Conservation (phyloP, 352 stramenopile species). For the Phytopythium mirpurense region DNA sequence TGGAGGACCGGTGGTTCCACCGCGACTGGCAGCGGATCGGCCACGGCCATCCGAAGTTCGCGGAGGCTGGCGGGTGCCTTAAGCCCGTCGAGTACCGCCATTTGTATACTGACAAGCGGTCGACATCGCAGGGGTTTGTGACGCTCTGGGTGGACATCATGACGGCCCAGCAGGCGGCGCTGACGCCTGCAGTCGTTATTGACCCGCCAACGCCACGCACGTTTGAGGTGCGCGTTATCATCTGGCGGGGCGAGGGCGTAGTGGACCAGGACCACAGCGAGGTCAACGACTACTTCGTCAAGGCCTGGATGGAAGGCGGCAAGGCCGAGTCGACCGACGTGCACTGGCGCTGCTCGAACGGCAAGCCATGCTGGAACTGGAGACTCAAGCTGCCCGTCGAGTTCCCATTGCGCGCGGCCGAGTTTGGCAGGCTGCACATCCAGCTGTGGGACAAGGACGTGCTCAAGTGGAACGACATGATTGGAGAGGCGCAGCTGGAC, state of each 20-base stretch:
- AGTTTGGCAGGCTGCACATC: conserved; percentile 86
- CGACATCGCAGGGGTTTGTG: conserved; percentile 62
- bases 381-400: conserved; percentile 86
- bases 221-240: conserved; percentile 87
- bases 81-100: conserved; percentile 90
- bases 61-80: conserved; percentile 17
- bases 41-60: conserved; percentile 16
- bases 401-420: conserved; percentile 63
- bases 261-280: conserved; percentile 65
- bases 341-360: conserved; percentile 89
- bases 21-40: conserved; percentile 73
- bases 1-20: conserved; percentile 93
- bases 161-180: conserved; percentile 53
- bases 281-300: conserved; percentile 92
- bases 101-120: conserved; percentile 70
- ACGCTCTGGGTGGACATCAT: conserved; percentile 91
- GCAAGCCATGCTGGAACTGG: conserved; percentile 91
- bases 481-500: conserved; percentile 82
- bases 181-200: conserved; percentile 66
- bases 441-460: conserved; percentile 93
- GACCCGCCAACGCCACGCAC: conserved; percentile 48
- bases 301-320: conserved; percentile 81
- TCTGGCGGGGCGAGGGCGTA: conserved; percentile 88
- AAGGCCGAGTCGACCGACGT: conserved; percentile 72
- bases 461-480: conserved; percentile 89